A percentile compares a stretch with the other conserved stretches of the same genome.
Conservation (phyloP, 2,329 filamentous ascomycete genomes). For the Aschersonia sp. region DNA sequence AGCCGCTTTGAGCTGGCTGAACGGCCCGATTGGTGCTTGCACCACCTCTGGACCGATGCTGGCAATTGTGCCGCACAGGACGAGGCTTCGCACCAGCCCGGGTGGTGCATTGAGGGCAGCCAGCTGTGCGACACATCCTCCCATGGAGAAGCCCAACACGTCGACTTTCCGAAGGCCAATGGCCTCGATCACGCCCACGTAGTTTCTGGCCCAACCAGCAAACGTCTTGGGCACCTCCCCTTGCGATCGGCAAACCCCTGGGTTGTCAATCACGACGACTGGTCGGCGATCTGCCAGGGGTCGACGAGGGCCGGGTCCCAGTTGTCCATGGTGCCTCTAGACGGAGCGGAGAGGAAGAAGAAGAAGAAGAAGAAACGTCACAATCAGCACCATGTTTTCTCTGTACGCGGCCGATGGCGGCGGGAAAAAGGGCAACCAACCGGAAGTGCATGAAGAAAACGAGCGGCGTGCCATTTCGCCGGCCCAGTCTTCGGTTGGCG, state of each 20-base stretch:
- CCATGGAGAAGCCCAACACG: slow-evolving; percentile 35
- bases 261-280: slow-evolving; percentile 31
- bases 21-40: slow-evolving; percentile 14
- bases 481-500: slow-evolving; percentile 17
- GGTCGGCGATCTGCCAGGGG: slow-evolving; percentile 23
- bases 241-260: slow-evolving; percentile 28
- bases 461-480: slow-evolving; percentile 14
- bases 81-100: slow-evolving; percentile 21
- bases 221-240: slow-evolving; percentile 23
- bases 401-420: background rate
- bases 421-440: slow-evolving; percentile 7
- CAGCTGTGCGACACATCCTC: slow-evolving; percentile 29
- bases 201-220: slow-evolving; percentile 16
- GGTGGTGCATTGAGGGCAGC: slow-evolving; percentile 23
- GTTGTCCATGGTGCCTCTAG: slow-evolving; percentile 21
- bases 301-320: slow-evolving; percentile 31
- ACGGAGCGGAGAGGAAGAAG: background rate
- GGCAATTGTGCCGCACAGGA: slow-evolving; percentile 29
- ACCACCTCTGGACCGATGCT: slow-evolving; percentile 21
- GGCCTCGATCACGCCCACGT: slow-evolving; percentile 18
- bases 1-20: slow-evolving; percentile 17
- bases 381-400: background rate
- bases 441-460: slow-evolving; percentile 17
- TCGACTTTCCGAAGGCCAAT: slow-evolving; percentile 26
- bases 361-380: background rate